Conservation (phyloP, 192 early-diverging fungal genomes). For the Entomortierella beljakovae region DNA sequence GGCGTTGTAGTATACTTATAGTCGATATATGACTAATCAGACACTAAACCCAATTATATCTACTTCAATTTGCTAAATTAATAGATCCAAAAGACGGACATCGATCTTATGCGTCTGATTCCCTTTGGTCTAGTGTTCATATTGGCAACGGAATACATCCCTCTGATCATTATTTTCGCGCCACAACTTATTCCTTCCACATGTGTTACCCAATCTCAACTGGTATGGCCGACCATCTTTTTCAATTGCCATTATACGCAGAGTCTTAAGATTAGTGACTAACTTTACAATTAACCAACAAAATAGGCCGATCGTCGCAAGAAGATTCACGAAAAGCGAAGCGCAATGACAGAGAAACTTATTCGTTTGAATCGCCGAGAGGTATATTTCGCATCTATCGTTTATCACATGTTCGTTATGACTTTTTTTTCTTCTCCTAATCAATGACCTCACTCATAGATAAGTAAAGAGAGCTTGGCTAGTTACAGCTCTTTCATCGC, state of each 20-base stretch:
- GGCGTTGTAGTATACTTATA: neutral
- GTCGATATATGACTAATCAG: neutral
- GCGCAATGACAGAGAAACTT: slow-evolving; percentile 58
- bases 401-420: neutral
- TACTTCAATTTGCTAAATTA: neutral
- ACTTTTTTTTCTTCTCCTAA: neutral
- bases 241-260: neutral
- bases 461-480: slow-evolving; percentile 54
- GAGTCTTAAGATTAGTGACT: neutral
- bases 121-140: slow-evolving; percentile 61
- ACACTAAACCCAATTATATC: neutral
- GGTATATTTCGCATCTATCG: too few species aligned
- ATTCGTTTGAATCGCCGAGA: slow-evolving; percentile 55
- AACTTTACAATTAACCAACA: neutral
- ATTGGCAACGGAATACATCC: slow-evolving; percentile 64
- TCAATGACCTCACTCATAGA: slow-evolving; percentile 18
- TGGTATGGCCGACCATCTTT: slow-evolving; percentile 41
- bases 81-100: slow-evolving; percentile 59
- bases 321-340: slow-evolving; percentile 60
- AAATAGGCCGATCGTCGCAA: slow-evolving; percentile 56
- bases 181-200: slow-evolving; percentile 66
- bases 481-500: slow-evolving; percentile 47
- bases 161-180: slow-evolving; percentile 61
- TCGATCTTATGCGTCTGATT: slow-evolving; percentile 60
- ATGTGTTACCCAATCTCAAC: slow-evolving; percentile 58